These are phyloP conservation scores for Citrullus amarus DNA, from an alignment of 306 rosid genomes.

Conservation along the genomic window DNA sequence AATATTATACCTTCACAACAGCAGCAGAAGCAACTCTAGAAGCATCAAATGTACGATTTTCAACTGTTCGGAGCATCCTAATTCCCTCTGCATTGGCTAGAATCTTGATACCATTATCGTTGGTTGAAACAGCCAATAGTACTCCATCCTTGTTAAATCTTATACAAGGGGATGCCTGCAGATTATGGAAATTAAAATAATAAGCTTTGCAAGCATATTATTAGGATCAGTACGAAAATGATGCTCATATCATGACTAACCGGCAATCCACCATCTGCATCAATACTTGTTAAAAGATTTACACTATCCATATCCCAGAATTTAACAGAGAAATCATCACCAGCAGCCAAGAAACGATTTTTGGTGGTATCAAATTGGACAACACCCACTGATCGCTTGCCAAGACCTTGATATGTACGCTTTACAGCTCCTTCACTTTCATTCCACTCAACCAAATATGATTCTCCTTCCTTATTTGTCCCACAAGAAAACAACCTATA, in stretches of 20 bases:
- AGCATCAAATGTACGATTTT: slow-evolving; percentile 78
- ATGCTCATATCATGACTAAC: slow-evolving; percentile 27
- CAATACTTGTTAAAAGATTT: slow-evolving; percentile 44
- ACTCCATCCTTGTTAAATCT: slow-evolving; percentile 94
- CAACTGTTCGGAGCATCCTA: slow-evolving; percentile 72
- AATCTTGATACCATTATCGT: slow-evolving; percentile 77
- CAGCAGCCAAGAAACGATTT: slow-evolving; percentile 90
- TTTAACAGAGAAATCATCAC: slow-evolving; percentile 69
- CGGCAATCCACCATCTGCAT: slow-evolving; percentile 83
- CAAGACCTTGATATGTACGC: slow-evolving; percentile 79
- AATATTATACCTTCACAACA: slow-evolving; percentile 61
- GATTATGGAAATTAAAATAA: slow-evolving; percentile 21
- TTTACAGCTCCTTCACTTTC: slow-evolving; percentile 99
- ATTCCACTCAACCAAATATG: slow-evolving; percentile 96
- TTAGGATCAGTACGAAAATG: not conserved
- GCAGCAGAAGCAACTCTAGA: slow-evolving; percentile 82
- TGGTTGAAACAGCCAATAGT: slow-evolving; percentile 78
- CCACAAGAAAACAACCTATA: slow-evolving; percentile 91
- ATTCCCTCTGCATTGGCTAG: slow-evolving; percentile 83
- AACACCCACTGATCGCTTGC: slow-evolving; percentile 74
- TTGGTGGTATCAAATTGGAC: slow-evolving; percentile 98
- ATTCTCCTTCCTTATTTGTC: slow-evolving; percentile 95
- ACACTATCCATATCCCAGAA: slow-evolving; percentile 97
- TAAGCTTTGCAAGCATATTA: slow-evolving; percentile 17
- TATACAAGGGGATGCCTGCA: slow-evolving; percentile 88